Percentiles rank a stretch among this genome's conserved stretches.
Evolutionary conservation across 192 early-diverging fungal species (phyloP).

Genomic region (Obelidium mucronatum): DNA sequence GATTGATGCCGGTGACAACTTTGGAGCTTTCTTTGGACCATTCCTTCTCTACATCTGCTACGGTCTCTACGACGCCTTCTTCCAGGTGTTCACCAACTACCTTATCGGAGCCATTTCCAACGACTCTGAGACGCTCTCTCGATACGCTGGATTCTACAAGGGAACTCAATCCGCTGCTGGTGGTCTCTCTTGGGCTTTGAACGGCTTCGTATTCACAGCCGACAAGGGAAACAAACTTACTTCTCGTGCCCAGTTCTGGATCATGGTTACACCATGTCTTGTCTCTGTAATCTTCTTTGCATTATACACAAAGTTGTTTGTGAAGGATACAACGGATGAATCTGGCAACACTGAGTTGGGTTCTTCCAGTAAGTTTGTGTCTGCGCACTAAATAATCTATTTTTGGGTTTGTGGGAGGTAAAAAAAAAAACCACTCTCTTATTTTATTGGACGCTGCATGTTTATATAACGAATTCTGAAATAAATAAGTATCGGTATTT

Average conservation of each 20-base stretch:
- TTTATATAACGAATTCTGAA: too few species aligned
- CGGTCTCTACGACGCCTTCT: slow-evolving; percentile 78
- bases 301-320: slow-evolving; percentile 10
- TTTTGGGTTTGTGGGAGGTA: too few species aligned
- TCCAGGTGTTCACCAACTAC: slow-evolving; percentile 81
- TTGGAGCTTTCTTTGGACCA: slow-evolving; percentile 56
- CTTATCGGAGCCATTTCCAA: slow-evolving; percentile 83
- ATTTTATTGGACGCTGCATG: too few species aligned
- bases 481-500: too few species aligned
- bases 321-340: too few species aligned
- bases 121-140: slow-evolving; percentile 56
- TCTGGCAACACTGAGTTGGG: too few species aligned
- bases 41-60: slow-evolving; percentile 74
- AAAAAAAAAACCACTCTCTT: too few species aligned
- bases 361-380: too few species aligned
- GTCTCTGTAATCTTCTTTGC: slow-evolving; percentile 3
- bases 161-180: slow-evolving; percentile 78
- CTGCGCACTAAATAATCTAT: too few species aligned
- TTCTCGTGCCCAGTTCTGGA: slow-evolving; percentile 1
- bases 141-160: slow-evolving; percentile 85
- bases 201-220: slow-evolving; percentile 2
- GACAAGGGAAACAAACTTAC: slow-evolving; percentile 5
- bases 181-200: slow-evolving; percentile 64
- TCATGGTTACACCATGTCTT: slow-evolving; percentile 3
- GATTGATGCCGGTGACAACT: slow-evolving; percentile 29